Conservation (phyloP, 2,329 filamentous ascomycete genomes). For the Ustulina deusta region DNA sequence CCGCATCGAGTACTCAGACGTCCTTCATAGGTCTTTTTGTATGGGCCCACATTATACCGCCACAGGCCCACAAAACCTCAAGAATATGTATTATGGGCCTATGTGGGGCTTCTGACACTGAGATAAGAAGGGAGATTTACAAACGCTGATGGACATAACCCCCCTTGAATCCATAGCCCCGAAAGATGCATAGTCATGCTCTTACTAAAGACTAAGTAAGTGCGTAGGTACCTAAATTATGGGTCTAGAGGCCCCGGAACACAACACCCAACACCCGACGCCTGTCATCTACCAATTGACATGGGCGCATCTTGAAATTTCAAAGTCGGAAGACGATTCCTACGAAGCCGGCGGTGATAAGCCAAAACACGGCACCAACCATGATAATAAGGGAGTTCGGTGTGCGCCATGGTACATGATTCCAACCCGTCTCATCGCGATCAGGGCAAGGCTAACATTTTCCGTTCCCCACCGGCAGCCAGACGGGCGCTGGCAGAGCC, state of each 20-base stretch:
- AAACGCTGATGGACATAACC: neutral
- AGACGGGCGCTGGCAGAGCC: slow-evolving; percentile 63
- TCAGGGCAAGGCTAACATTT: slow-evolving; percentile 38
- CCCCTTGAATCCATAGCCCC: neutral
- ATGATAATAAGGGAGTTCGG: slow-evolving; percentile 54
- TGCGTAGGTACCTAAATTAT: neutral
- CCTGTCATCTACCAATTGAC: slow-evolving; percentile 16
- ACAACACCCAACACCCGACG: slow-evolving; percentile 3
- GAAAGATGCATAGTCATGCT: neutral
- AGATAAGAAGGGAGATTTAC: no score
- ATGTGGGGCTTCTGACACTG: no score
- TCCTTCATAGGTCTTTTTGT: no score
- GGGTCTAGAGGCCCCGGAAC: slow-evolving; percentile 2
- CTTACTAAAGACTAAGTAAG: neutral
- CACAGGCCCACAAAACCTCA: no score
- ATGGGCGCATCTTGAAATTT: slow-evolving; percentile 38
- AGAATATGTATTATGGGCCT: no score
- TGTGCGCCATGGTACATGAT: slow-evolving; percentile 47
- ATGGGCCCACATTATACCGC: no score
- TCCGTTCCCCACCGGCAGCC: slow-evolving; percentile 56
- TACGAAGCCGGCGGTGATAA: slow-evolving; percentile 17
- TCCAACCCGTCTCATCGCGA: neutral
- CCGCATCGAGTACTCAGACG: no score
- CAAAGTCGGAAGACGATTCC: slow-evolving; percentile 31
- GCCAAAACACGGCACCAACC: slow-evolving; percentile 21